phyloP scores from a whole-genome alignment of 805 yeast genomes.

The Zygosaccharomyces bisporus region DNA sequence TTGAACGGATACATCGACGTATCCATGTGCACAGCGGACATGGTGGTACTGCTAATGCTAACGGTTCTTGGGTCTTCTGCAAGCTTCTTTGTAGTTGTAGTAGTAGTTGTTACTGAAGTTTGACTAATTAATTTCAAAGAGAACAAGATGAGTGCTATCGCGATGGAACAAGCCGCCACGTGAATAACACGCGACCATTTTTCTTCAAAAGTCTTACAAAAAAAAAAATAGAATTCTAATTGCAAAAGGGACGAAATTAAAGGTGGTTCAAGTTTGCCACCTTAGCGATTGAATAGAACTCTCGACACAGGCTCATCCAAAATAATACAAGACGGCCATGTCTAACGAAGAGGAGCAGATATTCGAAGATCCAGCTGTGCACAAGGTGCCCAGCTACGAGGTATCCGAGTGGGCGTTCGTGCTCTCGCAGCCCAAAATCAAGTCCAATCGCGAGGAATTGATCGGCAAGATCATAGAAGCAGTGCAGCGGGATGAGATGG shows the following conservation, averaged over 20 bases:
- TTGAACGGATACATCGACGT: conserved; percentile 46
- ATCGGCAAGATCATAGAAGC: conserved; percentile 46
- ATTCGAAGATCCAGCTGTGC: conserved; percentile 29
- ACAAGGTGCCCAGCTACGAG: conserved; percentile 71
- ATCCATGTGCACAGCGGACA: conserved; percentile 42
- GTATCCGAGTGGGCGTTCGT: conserved; percentile 78
- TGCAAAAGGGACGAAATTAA: no score
- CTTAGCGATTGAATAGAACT: no score
- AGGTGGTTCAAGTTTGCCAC: no score
- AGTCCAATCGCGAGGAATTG: conserved; percentile 42
- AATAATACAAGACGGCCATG: no score
- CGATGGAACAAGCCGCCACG: no score
- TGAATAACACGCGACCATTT: no score
- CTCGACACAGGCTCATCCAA: background rate
- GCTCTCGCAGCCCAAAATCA: conserved; percentile 42
- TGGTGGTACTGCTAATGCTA: conserved; percentile 6
- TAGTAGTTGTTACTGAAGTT: no score
- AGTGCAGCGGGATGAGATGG: conserved; percentile 62
- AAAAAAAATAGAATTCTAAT: no score
- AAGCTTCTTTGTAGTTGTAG: no score
- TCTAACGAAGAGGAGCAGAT: conserved; percentile 23
- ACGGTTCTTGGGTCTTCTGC: background rate
- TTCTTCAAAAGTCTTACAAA: no score
- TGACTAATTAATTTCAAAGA: no score
- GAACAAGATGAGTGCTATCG: no score